phyloP scores from a whole-genome alignment of 257 asterid species.

The Scutellaria galericulata region DNA sequence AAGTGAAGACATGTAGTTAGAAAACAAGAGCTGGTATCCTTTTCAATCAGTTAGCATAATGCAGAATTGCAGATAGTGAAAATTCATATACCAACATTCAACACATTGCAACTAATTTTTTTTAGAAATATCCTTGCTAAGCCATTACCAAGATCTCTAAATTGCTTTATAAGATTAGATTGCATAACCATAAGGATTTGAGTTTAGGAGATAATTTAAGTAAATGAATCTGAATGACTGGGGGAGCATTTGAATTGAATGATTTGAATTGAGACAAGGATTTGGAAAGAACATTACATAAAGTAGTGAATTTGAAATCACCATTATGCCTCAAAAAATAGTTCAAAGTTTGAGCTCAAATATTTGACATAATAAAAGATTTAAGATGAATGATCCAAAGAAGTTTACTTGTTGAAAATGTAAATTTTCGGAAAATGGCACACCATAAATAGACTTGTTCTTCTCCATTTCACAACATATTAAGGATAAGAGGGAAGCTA shows the following conservation, averaged over 20 bases:
- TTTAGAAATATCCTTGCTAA: not conserved
- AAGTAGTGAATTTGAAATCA: not conserved
- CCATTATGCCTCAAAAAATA: not conserved
- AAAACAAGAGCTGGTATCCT: not conserved
- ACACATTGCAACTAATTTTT: not conserved
- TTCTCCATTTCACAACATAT: constrained; percentile 19
- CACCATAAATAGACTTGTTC: not conserved
- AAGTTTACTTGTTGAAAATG: not conserved
- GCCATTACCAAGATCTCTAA: not conserved
- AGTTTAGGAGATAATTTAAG: not conserved
- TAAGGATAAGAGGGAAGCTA: not conserved
- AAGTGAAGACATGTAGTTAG: constrained; percentile 8
- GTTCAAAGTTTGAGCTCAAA: constrained; percentile 4
- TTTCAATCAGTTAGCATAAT: not conserved
- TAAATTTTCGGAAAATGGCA: not conserved
- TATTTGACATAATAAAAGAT: not conserved
- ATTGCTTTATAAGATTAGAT: not conserved
- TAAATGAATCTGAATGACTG: not conserved
- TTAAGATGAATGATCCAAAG: not conserved
- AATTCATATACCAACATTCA: constrained; percentile 1
- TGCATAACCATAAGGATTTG: not conserved
- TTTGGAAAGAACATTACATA: not conserved
- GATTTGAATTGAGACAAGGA: not conserved
- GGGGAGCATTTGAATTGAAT: not conserved
- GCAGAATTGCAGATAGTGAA: constrained; percentile 5